These are phyloP conservation scores for Calycina herbarum DNA, from an alignment of 2,329 filamentous ascomycete species.

Conservation along the genomic window DNA sequence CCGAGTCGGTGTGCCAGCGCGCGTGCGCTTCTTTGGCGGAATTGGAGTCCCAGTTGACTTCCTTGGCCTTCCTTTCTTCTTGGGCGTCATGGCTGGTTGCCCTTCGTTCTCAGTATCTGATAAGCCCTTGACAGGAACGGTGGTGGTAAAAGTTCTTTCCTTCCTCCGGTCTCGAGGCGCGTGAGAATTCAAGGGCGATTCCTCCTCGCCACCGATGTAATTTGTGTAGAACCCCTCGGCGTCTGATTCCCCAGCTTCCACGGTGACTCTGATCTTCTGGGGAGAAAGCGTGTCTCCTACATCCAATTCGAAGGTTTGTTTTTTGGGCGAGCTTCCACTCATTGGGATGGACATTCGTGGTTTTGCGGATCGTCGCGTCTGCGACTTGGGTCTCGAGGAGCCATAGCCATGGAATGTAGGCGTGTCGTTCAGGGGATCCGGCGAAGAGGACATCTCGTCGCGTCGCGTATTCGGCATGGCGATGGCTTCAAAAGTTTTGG, in stretches of 20 bases:
- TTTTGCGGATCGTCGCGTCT: slow-evolving; percentile 29
- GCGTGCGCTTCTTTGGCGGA: slow-evolving; percentile 33
- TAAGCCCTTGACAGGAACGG: slow-evolving; percentile 36
- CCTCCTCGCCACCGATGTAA: slow-evolving; percentile 14
- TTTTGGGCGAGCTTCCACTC: slow-evolving; percentile 36
- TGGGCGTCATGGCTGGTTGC: slow-evolving; percentile 35
- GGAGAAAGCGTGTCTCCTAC: slow-evolving; percentile 38
- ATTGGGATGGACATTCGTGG: slow-evolving; percentile 29
- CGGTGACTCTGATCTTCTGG: slow-evolving; percentile 39
- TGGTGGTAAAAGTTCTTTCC: slow-evolving; percentile 37
- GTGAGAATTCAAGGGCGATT: slow-evolving; percentile 26
- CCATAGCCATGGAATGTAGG: slow-evolving; percentile 27
- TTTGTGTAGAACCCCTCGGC: slow-evolving; percentile 28
- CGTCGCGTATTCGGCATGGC: slow-evolving; percentile 6
- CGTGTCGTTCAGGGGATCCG: slow-evolving; percentile 38
- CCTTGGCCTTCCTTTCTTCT: slow-evolving; percentile 44
- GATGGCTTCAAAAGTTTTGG: not conserved
- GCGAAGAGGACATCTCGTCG: slow-evolving; percentile 33
- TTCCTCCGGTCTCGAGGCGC: slow-evolving; percentile 24
- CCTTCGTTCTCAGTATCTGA: slow-evolving; percentile 34
- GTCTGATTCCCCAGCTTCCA: slow-evolving; percentile 37
- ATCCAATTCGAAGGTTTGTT: slow-evolving; percentile 39
- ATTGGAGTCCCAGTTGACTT: slow-evolving; percentile 44
- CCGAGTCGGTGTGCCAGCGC: slow-evolving; percentile 28
- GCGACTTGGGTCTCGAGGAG: slow-evolving; percentile 21